These are phyloP conservation scores for Scheffersomyces stambukii DNA, from an alignment of 1,139 yeast species.

Conservation along the genomic window DNA sequence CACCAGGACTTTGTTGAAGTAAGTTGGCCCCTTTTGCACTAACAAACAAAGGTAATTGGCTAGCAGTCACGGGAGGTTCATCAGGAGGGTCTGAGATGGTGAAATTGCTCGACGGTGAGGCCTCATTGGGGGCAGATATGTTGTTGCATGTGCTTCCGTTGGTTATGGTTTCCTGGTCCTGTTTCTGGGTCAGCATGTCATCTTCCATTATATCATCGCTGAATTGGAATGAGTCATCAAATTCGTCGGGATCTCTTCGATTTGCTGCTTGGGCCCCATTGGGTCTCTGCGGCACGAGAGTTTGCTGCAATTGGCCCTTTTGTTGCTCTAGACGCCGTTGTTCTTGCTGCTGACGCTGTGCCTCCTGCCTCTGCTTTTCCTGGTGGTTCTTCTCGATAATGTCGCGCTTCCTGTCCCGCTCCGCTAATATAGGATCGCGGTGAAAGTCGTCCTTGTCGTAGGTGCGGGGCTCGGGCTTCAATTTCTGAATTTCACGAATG, in stretches of 20 bases:
- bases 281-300: background rate
- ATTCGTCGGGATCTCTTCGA: constrained; percentile 20
- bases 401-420: constrained; percentile 23
- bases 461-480: constrained; percentile 50
- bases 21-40: constrained; percentile 57
- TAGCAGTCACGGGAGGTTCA: constrained; percentile 3
- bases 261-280: constrained; percentile 4
- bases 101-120: constrained; percentile 1
- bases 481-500: constrained; percentile 50
- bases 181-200: constrained; percentile 6
- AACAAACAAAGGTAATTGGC: constrained; percentile 38
- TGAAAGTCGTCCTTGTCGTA: constrained; percentile 45
- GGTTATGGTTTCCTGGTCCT: background rate
- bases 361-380: constrained; percentile 4
- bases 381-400: constrained; percentile 6
- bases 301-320: constrained; percentile 3
- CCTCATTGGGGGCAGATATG: background rate
- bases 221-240: constrained; percentile 64
- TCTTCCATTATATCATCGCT: constrained; percentile 53
- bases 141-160: background rate
- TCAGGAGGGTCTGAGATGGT: background rate
- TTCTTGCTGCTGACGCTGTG: constrained; percentile 1
- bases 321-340: constrained; percentile 1
- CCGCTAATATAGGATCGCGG: constrained; percentile 33
- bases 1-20: constrained; percentile 40